Base-by-base conservation (phyloP, 352 stramenopile genomes). In the Pythium biforme region DNA sequence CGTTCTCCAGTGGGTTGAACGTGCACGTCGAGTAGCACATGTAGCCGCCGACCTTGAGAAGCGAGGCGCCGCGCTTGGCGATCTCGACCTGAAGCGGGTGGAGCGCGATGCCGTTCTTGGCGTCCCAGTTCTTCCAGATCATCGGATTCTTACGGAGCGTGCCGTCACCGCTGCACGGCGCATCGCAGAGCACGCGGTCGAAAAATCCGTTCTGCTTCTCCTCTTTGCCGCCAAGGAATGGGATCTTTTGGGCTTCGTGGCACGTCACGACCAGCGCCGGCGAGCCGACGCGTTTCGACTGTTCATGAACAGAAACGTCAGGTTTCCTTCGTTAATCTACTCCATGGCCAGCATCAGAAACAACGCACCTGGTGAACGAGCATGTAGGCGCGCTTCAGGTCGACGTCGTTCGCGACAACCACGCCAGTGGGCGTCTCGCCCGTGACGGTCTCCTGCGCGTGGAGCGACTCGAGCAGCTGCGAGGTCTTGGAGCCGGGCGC, bases 1-100 rank as follows among this genome's bases (percentile, higher is more conserved):
- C 98, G 76, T 99, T 96, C 81, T 99, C 98, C 25, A 99, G 75
- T 14, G 98, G 98, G 79, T 99, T 99, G 64, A 99, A 92, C 57
- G 91, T 98, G 66, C 98, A 99, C 56, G 95, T 98, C 39, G 90
- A 98, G 76, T 98, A 99, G 51, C 97, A 97, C 79, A 99, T 96
- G 63, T 82, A 86, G 19, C 96, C 96, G 11, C 93, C 95, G 23
- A 97, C 75, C 67, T 95, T 96, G 8, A 99, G 73, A 23, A 99
- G 73, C 37, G 92, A 74, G 14, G 95, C 84, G 20, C 94, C 97
- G 22, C 96, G 88, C 63, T 92, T 87, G 47, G 97, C 90, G 70
- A 99, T 99, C 33, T 93, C 76, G 17, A 98, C 65, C 77, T 99
- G 98, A 31, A 99, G 66, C 6, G 82, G 75, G 73, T 99, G 97